phyloP scores from a whole-genome alignment of 2,329 filamentous ascomycete species.

The Hirsutella rhossiliensis region DNA sequence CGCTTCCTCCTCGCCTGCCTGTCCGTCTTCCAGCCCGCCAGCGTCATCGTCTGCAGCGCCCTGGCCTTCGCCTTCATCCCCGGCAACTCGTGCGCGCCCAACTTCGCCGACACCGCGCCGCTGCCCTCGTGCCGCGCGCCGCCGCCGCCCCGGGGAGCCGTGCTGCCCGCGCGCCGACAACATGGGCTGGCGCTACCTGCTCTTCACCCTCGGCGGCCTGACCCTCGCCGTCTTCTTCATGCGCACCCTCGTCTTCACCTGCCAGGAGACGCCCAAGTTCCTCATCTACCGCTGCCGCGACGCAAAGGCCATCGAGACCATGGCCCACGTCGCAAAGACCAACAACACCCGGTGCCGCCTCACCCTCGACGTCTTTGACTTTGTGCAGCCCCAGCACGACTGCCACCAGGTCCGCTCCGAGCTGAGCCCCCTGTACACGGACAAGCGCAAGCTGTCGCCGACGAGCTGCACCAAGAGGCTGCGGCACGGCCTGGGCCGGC shows the following conservation, averaged over 20 bases:
- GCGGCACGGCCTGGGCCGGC: slow-evolving; percentile 10
- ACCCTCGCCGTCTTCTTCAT: slow-evolving; percentile 30
- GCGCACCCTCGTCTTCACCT: slow-evolving; percentile 33
- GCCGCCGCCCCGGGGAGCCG: slow-evolving; percentile 8
- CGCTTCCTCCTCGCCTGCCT: slow-evolving; percentile 39
- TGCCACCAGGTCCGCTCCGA: background rate
- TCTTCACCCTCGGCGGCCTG: slow-evolving; percentile 30
- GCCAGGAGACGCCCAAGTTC: slow-evolving; percentile 34
- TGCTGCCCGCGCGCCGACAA: slow-evolving; percentile 28
- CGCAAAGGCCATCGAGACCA: slow-evolving; percentile 31
- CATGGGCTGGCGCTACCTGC: slow-evolving; percentile 38
- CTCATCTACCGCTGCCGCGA: slow-evolving; percentile 30
- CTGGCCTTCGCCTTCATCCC: slow-evolving; percentile 43
- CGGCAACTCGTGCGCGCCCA: slow-evolving; percentile 33
- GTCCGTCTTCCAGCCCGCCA: slow-evolving; percentile 43
- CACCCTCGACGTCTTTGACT: slow-evolving; percentile 23
- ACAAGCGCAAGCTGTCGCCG: background rate
- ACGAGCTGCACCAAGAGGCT: background rate
- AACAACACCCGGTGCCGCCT: slow-evolving; percentile 23
- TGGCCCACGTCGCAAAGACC: slow-evolving; percentile 31
- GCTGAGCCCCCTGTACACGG: background rate
- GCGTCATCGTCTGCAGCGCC: slow-evolving; percentile 36
- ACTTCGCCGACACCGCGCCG: slow-evolving; percentile 8
- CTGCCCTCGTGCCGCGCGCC: slow-evolving; percentile 30
- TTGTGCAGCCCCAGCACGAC: slow-evolving; percentile 11